phyloP scores from a whole-genome alignment of 1,284 basidiomycete genomes.

The Cutaneotrichosporon sp. region DNA sequence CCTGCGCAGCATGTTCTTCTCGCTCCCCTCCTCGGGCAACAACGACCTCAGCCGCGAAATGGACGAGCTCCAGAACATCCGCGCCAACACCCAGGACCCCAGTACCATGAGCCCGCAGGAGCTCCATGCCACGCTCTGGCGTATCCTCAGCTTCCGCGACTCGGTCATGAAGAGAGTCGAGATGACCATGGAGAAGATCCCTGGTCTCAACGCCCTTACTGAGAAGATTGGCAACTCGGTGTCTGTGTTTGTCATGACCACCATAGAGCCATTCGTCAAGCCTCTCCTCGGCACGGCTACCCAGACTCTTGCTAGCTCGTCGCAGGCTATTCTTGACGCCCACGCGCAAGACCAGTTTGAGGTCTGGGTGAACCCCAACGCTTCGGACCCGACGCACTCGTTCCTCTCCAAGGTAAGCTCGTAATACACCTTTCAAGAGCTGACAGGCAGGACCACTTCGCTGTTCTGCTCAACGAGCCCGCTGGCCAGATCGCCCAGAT shows the following conservation, averaged over 20 bases:
- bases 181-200: conserved; percentile 64
- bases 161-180: conserved; percentile 78
- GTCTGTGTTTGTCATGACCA: conserved; percentile 76
- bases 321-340: conserved; percentile 69
- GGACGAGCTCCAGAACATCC: conserved; percentile 65
- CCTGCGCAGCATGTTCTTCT: conserved; percentile 48
- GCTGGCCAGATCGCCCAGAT: conserved; percentile 68
- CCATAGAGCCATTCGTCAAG: conserved; percentile 63
- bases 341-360: conserved; percentile 70
- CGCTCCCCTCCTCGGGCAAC: conserved; percentile 58
- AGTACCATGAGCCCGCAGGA: conserved; percentile 84
- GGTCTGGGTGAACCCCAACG: conserved; percentile 70
- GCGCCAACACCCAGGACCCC: conserved; percentile 60
- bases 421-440: background rate
- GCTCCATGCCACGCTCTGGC: conserved; percentile 72
- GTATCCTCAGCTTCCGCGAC: conserved; percentile 80
- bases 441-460: conserved; percentile 35
- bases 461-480: conserved; percentile 53
- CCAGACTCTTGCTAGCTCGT: conserved; percentile 56
- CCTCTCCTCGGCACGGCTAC: conserved; percentile 75
- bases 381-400: conserved; percentile 74
- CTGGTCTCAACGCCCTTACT: conserved; percentile 60
- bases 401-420: conserved; percentile 49
- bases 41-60: conserved; percentile 63
- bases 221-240: conserved; percentile 78